phyloP scores from a whole-genome alignment of 495 filamentous ascomycete genomes.

The Podospora appendiculata region DNA sequence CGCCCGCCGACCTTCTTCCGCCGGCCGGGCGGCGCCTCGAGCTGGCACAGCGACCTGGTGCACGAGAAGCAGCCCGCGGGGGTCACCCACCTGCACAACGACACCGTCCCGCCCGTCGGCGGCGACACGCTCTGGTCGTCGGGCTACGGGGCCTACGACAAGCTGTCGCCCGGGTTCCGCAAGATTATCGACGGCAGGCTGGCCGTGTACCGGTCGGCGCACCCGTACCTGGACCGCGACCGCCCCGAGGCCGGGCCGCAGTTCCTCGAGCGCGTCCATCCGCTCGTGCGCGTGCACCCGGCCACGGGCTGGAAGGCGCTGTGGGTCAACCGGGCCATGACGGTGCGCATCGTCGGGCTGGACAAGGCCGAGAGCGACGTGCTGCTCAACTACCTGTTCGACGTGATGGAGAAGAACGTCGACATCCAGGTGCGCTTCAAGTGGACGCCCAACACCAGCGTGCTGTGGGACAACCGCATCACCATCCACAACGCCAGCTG shows the following conservation, averaged over 20 bases:
- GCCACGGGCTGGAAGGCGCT: constrained; percentile 65
- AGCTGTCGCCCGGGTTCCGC: constrained; percentile 60
- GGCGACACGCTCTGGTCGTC: constrained; percentile 69
- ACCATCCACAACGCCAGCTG: constrained; percentile 62
- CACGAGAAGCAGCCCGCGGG: constrained; percentile 65
- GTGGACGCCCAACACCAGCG: constrained; percentile 55
- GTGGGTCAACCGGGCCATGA: constrained; percentile 63
- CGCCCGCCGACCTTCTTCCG: constrained; percentile 43
- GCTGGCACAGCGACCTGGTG: constrained; percentile 66
- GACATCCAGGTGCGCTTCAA: constrained; percentile 63
- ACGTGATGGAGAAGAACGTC: constrained; percentile 57
- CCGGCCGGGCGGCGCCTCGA: constrained; percentile 53
- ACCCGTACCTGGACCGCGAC: constrained; percentile 58
- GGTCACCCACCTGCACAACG: constrained; percentile 62
- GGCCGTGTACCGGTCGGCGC: constrained; percentile 59
- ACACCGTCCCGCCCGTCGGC: constrained; percentile 55
- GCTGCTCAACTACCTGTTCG: constrained; percentile 58
- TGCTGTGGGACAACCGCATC: constrained; percentile 60
- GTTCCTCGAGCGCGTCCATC: constrained; percentile 57
- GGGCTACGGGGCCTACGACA: constrained; percentile 64
- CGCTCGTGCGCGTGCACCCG: constrained; percentile 62
- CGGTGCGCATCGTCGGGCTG: constrained; percentile 54
- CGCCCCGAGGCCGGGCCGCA: constrained; percentile 54
- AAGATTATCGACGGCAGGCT: constrained; percentile 62
- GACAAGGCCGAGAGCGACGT: constrained; percentile 59